Conservation (phyloP, 108 stramenopile species). For the Skeletonema marinoi region DNA sequence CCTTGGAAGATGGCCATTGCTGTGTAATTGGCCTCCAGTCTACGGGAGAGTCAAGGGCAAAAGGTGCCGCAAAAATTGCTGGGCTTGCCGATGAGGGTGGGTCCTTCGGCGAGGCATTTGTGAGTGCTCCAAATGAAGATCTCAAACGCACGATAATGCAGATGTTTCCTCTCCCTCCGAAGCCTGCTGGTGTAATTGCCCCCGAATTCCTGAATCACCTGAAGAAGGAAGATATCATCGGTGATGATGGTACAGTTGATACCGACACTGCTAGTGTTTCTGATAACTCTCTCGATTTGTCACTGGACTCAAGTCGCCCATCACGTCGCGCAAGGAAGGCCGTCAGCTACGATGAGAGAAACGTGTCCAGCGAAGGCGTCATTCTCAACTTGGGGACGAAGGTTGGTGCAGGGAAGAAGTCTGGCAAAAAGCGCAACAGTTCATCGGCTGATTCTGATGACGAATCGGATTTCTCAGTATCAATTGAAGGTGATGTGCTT, state of each 20-base stretch:
- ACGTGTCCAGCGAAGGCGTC: background rate
- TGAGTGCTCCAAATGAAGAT: slow-evolving; percentile 18
- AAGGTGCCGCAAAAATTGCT: slow-evolving; percentile 35
- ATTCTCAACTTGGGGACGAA: slow-evolving; percentile 2
- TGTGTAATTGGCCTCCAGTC: slow-evolving; percentile 64
- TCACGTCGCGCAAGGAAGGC: background rate
- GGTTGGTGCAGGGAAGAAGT: background rate
- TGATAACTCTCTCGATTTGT: background rate
- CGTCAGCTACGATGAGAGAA: slow-evolving; percentile 6
- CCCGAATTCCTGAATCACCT: slow-evolving; percentile 38
- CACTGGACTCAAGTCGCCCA: background rate
- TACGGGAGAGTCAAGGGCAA: slow-evolving; percentile 54
- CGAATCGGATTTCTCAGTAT: slow-evolving; percentile 5
- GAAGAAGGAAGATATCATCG: slow-evolving; percentile 14
- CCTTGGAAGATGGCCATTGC: slow-evolving; percentile 38
- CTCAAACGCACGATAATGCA: background rate
- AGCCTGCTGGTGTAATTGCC: slow-evolving; percentile 32
- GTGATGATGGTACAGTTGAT: slow-evolving; percentile 3
- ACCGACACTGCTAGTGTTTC: background rate
- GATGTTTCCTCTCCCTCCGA: slow-evolving; percentile 30
- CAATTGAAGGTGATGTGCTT: background rate
- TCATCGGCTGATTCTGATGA: slow-evolving; percentile 1
- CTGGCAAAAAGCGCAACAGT: slow-evolving; percentile 5
- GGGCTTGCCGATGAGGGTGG: slow-evolving; percentile 31
- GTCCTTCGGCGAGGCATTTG: slow-evolving; percentile 7